Base-by-base conservation (phyloP, 2,329 filamentous ascomycete species). In the Claviceps maximensis region DNA sequence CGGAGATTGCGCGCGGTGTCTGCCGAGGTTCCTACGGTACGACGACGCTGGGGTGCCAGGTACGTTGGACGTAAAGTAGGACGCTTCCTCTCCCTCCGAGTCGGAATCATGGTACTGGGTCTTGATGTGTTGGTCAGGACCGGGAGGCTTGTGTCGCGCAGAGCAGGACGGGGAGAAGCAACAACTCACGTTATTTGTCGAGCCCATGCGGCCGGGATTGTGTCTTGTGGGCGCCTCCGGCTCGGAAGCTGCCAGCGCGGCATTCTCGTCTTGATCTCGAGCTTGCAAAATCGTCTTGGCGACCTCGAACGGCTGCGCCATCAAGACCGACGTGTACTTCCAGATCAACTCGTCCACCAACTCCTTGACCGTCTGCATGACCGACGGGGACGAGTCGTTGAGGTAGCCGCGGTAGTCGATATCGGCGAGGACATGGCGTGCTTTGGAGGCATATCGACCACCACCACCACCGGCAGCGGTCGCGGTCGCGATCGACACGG, bases 251-350 rank as follows among this genome's bases (percentile, higher is more conserved):
- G 58, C 54, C 40, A 64, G 50, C 10, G 59, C 56, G 42, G 72
- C 73, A 38, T 71, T 60, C 51, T 74, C 74, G 59, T 78, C 77
- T 61, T 83, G 79, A 57, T 68, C 71, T 58, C 77, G 81, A 50
- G 89, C 82, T 70, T 98, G 93, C 60, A 98, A 72, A 53, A 97
- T 80, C 15, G 85, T 93, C 77, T 96, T 97, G 63, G 91, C 89
- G 54, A 96, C 90, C 74, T 97, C 93, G 67, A 98, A 97, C 15
- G 93, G 93, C 70, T 98, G 93, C 52, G 89, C 86, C 65, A 95
- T 83, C 63, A 97, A 69, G 25, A 95, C 84, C 54, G 85, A 89
- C 15, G 84, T 86, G 71, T 98, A 98, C 65, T 93, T 91, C 83
- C 90, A 94, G 67, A 95, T 66, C 58, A 93, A 80, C 66, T 90